Evolutionary conservation across 306 rosid genomes (phyloP), one percentile per base, ranked within the genome.

Genomic region (Cucumis hystrix): DNA sequence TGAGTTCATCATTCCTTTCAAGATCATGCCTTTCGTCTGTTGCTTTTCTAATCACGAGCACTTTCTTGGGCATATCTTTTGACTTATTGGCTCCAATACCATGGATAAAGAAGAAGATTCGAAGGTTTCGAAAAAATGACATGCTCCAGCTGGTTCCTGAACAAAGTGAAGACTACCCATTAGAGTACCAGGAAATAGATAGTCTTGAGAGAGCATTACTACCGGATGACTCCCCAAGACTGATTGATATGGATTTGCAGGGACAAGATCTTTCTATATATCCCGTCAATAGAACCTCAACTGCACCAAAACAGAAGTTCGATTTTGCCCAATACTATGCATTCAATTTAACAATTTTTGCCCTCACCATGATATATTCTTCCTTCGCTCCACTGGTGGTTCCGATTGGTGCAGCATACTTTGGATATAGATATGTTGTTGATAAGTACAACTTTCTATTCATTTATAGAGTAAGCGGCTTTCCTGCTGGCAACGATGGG

Each of bases 251-350:
- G 61, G 82, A 83, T 75, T 39, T 72, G 55, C 93, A 79, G 25
- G 97, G 93, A 51, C 93, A 89, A 51, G 97, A 95, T 87, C 96
- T 95, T 68, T 85, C 80, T 72, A 88, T 85, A 39, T 89, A 92
- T 84, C 93, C 97, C 21, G 76, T 83, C 60, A 90, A 87, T 80
- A 91, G 93, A 83, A 91, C 96, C 80, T 89, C 97, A 18, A 87
- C 95, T 12, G 90, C 89, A 54, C 99, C 99, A 1, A 95, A 90
- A 76, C 97, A 92, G 86, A 81, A 89, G 59, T 95, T 95, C 3
- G 99, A 95, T 88, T 92, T 95, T 75, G 99, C 99, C 2, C 99
- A 95, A 86, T 95, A 95, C 75, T 90, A 95, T 70, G 99, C 97
- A 9, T 95, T 95, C 18, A 95, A 95, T 79, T 71, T 92, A 89